Conservation (phyloP, 2,329 filamentous ascomycete genomes). For the Aspergillus floridensis region DNA sequence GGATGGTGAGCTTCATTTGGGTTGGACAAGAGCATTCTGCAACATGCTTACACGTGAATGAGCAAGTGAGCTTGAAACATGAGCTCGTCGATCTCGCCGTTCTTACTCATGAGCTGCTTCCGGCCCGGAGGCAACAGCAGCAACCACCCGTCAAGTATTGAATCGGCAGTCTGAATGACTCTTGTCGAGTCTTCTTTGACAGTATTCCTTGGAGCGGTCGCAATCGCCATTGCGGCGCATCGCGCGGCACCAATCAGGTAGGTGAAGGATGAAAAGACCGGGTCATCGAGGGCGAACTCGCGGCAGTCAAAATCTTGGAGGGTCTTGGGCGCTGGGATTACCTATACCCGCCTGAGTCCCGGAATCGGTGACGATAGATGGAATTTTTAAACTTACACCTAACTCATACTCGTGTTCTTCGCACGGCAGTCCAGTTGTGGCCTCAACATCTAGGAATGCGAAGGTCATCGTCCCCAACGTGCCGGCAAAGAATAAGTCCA, state of each 20-base stretch:
- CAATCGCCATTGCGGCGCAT: conserved; percentile 27
- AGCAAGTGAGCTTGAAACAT: conserved; percentile 86
- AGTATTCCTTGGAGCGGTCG: conserved; percentile 18
- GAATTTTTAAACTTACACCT: conserved; percentile 17
- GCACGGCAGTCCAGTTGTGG: conserved; percentile 32
- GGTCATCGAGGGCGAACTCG: conserved; percentile 26
- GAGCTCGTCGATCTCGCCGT: conserved; percentile 49
- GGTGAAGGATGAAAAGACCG: conserved; percentile 34
- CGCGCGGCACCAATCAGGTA: conserved; percentile 32
- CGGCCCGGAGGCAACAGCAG: conserved; percentile 37
- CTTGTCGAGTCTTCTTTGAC: conserved; percentile 25
- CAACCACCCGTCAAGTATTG: conserved; percentile 40
- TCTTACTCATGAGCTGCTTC: conserved; percentile 32
- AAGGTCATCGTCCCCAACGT: conserved; percentile 36
- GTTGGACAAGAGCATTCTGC: too few relatives aligned
- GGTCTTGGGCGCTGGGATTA: conserved; percentile 23
- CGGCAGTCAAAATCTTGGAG: conserved; percentile 33
- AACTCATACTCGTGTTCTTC: conserved; percentile 33
- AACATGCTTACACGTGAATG: conserved; percentile 40
- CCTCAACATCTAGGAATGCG: conserved; percentile 20
- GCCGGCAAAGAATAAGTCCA: conserved; percentile 76
- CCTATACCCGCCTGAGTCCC: not conserved
- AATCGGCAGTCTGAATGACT: conserved; percentile 37
- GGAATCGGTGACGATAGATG: not conserved
- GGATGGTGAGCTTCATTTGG: conserved; percentile 4